Conservation (phyloP, 108 stramenopile genomes). For the Cyclotella atomus region DNA sequence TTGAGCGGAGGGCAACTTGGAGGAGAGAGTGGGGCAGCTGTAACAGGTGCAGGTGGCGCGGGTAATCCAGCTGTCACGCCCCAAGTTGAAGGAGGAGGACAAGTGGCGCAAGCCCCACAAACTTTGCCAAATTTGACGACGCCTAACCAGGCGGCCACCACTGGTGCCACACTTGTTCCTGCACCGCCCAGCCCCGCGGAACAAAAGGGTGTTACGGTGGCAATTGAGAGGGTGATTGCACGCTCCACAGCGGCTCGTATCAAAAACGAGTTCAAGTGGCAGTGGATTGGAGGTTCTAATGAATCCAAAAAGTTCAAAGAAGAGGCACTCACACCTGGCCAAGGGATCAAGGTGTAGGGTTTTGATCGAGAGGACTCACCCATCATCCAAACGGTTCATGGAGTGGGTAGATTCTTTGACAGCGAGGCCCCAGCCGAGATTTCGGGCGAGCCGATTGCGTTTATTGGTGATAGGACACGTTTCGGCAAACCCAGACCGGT, state of each 20-base stretch:
- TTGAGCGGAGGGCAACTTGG: too few species aligned
- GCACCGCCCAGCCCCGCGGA: too few species aligned
- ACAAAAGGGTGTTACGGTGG: not conserved
- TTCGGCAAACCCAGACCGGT: not conserved
- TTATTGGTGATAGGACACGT: not conserved
- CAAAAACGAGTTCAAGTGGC: not conserved
- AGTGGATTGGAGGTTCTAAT: not conserved
- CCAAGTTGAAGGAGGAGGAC: too few species aligned
- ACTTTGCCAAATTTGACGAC: too few species aligned
- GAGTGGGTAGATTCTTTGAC: constrained; percentile 28
- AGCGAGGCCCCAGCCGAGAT: not conserved
- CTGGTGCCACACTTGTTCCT: too few species aligned
- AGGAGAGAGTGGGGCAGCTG: too few species aligned
- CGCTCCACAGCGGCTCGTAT: not conserved
- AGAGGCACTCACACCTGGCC: not conserved
- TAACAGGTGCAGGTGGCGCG: too few species aligned
- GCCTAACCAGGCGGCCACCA: too few species aligned
- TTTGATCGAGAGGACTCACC: not conserved
- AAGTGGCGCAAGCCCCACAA: too few species aligned
- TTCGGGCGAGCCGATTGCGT: not conserved
- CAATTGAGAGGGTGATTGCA: not conserved
- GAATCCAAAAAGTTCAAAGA: not conserved
- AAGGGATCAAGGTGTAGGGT: not conserved
- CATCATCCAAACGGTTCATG: not conserved
- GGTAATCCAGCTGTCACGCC: too few species aligned